Base-by-base conservation (phyloP, 371 early-diverging fungal species). In the Umbelopsis sp. region DNA sequence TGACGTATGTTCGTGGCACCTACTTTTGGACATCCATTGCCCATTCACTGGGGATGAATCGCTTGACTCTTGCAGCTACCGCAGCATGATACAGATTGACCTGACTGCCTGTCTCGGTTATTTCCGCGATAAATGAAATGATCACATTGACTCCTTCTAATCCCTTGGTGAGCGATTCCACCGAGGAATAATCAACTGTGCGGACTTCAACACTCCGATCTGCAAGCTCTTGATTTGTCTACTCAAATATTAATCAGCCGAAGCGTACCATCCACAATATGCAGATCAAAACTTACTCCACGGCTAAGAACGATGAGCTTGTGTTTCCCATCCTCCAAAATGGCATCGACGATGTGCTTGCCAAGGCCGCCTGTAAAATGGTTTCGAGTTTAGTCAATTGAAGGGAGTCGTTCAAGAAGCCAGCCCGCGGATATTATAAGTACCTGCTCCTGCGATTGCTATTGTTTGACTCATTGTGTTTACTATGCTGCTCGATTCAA, bases 41-140 rank as follows among this genome's bases (percentile, higher is more conserved):
- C 57, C 57, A 57, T n/a, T 57, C 57, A 57, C 57, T 57, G 7
- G 57, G 57, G 57, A 57, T 57, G 12, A 57, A 57, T 2, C 57
- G 57, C 35, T 35, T 57, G 12, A 57, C 57, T 3, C 57, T 32
- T 5, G 4, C n/a, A 35, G 57, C 57, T 35, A 16, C 35, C 6
- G 57, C 57, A 3, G 57, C 29, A 11, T 35, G 11, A 5, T 25
- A 57, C 0, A 57, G 35, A 57, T 57, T 57, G 10, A 18, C 0
- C 29, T 57, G 57, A 35, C 18, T 35, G 16, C 3, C 18, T 3
- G 10, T n/a, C 3, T 57, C 10, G 12, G 7, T 32, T 14, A 1
- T 0, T 18, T 57, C 57, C 16, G n/a, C 0, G 11, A 57, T 16
- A n/a, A 32, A 57, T 57, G 57, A 57, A 29, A 57, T n/a, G 14